phyloP scores from a whole-genome alignment of 441 rosid species.

The Arabidopsis hybrid region DNA sequence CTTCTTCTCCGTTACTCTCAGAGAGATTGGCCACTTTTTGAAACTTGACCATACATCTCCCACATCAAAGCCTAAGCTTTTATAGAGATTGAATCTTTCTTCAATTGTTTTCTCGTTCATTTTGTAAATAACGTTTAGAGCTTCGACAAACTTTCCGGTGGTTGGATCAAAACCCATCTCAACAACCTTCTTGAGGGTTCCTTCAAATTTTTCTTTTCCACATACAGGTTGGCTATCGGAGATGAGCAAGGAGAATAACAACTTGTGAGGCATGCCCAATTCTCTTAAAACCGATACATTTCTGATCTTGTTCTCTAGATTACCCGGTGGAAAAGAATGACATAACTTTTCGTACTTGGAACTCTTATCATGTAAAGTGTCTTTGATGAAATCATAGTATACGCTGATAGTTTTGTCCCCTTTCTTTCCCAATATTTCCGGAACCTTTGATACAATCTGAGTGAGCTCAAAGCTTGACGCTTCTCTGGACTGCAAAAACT shows the following conservation, averaged over 20 bases:
- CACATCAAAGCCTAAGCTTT: slow-evolving; percentile 35
- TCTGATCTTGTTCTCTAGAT: slow-evolving; percentile 11
- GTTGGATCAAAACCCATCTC: slow-evolving; percentile 33
- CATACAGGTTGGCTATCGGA: not conserved
- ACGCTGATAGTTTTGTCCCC: not conserved
- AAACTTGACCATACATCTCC: slow-evolving; percentile 10
- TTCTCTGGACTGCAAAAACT: not conserved
- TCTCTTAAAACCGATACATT: slow-evolving; percentile 32
- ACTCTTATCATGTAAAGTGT: slow-evolving; percentile 4
- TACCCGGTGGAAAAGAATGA: not conserved
- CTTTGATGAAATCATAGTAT: slow-evolving; percentile 16
- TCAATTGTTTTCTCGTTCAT: not conserved
- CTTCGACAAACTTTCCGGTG: not conserved
- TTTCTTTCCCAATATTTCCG: slow-evolving; percentile 3
- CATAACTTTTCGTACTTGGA: not conserved
- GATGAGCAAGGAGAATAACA: not conserved
- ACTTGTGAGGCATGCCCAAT: slow-evolving; percentile 32
- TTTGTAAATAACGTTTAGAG: not conserved
- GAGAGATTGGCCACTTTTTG: slow-evolving; percentile 12
- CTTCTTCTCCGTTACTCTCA: slow-evolving; percentile 19
- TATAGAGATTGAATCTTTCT: not conserved
- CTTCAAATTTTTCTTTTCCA: not conserved
- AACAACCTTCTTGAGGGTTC: slow-evolving; percentile 16
- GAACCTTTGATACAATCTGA: not conserved
- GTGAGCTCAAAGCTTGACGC: slow-evolving; percentile 10